phyloP scores from a whole-genome alignment of 2,329 filamentous ascomycete genomes.

The Penicillium janthinellum region DNA sequence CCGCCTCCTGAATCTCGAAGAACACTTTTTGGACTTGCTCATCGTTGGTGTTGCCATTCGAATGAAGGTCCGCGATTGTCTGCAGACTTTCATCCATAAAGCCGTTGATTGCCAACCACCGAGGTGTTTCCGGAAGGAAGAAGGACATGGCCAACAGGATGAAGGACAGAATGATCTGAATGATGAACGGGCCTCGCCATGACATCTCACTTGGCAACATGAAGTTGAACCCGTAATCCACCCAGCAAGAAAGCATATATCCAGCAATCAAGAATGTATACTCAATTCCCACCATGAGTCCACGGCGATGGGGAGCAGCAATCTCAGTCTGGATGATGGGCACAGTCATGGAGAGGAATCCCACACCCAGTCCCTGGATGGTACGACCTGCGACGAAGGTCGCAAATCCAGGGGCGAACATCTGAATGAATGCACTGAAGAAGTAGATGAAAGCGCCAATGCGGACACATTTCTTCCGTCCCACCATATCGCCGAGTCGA shows the following conservation, averaged over 20 bases:
- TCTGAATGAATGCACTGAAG: neutral
- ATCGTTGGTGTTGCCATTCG: neutral
- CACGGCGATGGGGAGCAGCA: conserved; percentile 21
- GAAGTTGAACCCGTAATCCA: conserved; percentile 39
- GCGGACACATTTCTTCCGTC: neutral
- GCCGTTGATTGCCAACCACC: neutral
- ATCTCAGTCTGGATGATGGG: neutral
- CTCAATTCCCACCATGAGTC: conserved; percentile 45
- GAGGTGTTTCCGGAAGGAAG: neutral
- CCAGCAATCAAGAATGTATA: conserved; percentile 42
- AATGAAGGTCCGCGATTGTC: neutral
- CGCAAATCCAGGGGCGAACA: neutral
- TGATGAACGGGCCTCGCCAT: neutral
- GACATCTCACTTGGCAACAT: neutral
- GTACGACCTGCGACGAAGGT: neutral
- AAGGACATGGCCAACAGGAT: neutral
- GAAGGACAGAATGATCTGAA: neutral
- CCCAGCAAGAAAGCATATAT: conserved; percentile 46
- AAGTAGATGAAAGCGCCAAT: neutral
- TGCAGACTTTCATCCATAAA: neutral
- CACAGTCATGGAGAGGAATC: neutral
- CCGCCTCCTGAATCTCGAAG: neutral
- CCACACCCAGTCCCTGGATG: neutral
- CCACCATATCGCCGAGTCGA: neutral
- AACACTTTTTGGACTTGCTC: neutral